These are phyloP conservation scores for Stachybotrys echinatus DNA, from an alignment of 2,329 filamentous ascomycete species.

Conservation along the genomic window DNA sequence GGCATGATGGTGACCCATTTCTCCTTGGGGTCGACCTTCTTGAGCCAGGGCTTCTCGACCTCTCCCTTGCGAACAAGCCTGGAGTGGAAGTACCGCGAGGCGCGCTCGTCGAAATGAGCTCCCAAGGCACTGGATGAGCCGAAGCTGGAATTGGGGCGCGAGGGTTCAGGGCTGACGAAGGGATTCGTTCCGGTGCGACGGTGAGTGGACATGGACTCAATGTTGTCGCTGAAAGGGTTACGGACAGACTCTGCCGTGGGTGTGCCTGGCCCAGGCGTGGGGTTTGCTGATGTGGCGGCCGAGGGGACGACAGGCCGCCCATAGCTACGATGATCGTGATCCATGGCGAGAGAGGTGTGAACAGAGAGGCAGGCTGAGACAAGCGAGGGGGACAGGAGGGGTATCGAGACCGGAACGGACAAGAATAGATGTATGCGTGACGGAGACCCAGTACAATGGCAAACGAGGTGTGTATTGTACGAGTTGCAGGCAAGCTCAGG, in stretches of 20 bases:
- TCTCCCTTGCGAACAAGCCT: conserved; percentile 67
- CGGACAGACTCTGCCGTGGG: conserved; percentile 33
- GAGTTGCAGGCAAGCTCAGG: no score
- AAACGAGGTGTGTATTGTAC: neutral
- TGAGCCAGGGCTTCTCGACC: conserved; percentile 71
- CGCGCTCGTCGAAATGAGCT: conserved; percentile 28
- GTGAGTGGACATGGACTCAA: conserved; percentile 29
- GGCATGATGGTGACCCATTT: conserved; percentile 85
- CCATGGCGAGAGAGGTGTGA: conserved; percentile 16
- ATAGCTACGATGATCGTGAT: conserved; percentile 21
- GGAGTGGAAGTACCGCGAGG: conserved; percentile 65
- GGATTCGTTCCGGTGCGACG: conserved; percentile 32
- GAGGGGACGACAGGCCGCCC: conserved; percentile 23
- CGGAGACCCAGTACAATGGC: neutral
- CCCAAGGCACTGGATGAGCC: conserved; percentile 36
- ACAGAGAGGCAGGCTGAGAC: neutral
- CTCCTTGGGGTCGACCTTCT: conserved; percentile 69
- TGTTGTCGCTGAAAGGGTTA: conserved; percentile 35
- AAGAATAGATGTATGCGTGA: neutral
- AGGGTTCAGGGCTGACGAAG: conserved; percentile 38
- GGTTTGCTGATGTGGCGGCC: conserved; percentile 28
- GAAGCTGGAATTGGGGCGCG: conserved; percentile 42
- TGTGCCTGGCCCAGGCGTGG: conserved; percentile 34
- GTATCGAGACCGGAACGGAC: neutral
- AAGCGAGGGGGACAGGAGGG: neutral